Base-by-base conservation (phyloP, 371 early-diverging fungal genomes). In the Catenaria anguillulae region DNA sequence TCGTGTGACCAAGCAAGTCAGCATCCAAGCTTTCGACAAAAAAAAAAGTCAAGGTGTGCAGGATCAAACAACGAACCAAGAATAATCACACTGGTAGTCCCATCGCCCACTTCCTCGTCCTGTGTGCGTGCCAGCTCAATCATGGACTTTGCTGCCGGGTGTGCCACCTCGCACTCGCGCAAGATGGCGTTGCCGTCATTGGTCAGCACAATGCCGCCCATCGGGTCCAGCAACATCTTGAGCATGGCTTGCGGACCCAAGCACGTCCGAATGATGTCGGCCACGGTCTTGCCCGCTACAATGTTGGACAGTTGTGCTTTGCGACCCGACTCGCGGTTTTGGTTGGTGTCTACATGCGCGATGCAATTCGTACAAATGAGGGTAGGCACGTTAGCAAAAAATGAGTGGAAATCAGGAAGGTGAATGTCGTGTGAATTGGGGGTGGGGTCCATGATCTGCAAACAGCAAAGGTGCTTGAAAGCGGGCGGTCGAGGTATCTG, bases 41-140 rank as follows among this genome's bases (percentile, higher is more conserved):
- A 40, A 40, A 40, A 40, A 17, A 40, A 5, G 40, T 10, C 56
- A n/a, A n/a, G n/a, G 43, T 10, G 6, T 23, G 23, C 43, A 43
- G 17, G 4, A 43, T 46, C 5, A 2, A 33, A 23, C 12, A 52
- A 73, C 68, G 69, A 80, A 90, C 90, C 93, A 42, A 99, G 81
- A 70, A 99, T 91, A 64, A 99, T 95, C 65, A 99, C 99, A 63
- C 88, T 84, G 34, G 99, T 99, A 29, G 99, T 99, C 62, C 99
- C 99, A 77, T 99, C 99, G 64, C 99, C 99, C 42, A 99, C 99
- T 76, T 99, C 99, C 75, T 99, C 99, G 80, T 99, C 99, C 82
- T 99, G 99, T 62, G 99, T 99, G 74, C 98, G 82, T 42, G 94
- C 89, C 52, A 99, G 85, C 73, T 99, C 99, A 70, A 99, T 96